Base-by-base conservation (phyloP, 2,329 filamentous ascomycete genomes). In the Phoma sp. region DNA sequence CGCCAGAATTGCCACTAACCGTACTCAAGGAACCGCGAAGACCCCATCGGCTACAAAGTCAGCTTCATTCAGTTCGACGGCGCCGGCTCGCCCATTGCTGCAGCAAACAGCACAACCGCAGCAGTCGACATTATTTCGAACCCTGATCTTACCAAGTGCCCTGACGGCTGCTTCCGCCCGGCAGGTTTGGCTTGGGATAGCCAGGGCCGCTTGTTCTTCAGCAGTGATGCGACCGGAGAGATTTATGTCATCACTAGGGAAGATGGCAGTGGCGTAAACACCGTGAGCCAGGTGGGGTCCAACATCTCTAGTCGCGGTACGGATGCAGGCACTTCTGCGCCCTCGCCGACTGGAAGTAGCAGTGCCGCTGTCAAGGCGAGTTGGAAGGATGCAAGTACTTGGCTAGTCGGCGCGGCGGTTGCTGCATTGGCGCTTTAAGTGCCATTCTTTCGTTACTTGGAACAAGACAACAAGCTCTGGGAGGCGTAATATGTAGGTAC, bases 151-250 rank as follows among this genome's bases (percentile, higher is more conserved):
- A 73, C 74, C 10, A 68, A 69, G 3, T 89, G 87, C 55, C 85
- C 84, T 0, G 74, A 76, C 34, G 66, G 69, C 4, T 90, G 87
- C 72, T 86, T 90, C 74, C 79, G 87, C 2, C 87, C 87, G 21
- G 85, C 85, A 1, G 84, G 85, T 1, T 74, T 90, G 6, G 80
- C 79, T 0, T 81, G 77, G 68, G 78, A 81, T 68, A 59, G 59
- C 7, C 62, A 79, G 34, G 84, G 81, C 7, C 76, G 87, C 6
- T 72, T 90, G 7, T 90, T 83, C 73, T 82, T 89, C 77, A 83
- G 78, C 51, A 85, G 81, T 4, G 87, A 90, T 68, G 69, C 78
- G 12, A 87, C 86, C 0, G 87, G 87, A 5, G 87, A 90, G 76
- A 81, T 90, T 34, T 89, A 83, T 61, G 81, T 89, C 25, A 62